Conservation (phyloP, 2,329 filamentous ascomycete species). For the Ilyonectria robusta region DNA sequence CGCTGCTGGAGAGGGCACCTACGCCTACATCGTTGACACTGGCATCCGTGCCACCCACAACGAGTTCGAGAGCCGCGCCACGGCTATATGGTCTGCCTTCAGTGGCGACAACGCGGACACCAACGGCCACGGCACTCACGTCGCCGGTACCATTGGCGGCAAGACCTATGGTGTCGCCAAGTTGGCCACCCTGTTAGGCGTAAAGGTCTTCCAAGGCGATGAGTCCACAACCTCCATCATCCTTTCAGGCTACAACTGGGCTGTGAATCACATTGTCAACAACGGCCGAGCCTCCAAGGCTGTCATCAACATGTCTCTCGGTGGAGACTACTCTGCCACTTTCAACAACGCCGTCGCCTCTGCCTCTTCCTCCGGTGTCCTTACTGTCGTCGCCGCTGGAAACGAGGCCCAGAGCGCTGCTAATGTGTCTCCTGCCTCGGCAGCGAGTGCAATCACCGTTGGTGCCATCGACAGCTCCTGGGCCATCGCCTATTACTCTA, state of each 20-base stretch:
- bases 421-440: slow-evolving; percentile 51
- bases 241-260: slow-evolving; percentile 57
- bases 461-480: slow-evolving; percentile 56
- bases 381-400: slow-evolving; percentile 69
- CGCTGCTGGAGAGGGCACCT: slow-evolving; percentile 62
- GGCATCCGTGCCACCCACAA: slow-evolving; percentile 69
- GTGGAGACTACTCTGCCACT: slow-evolving; percentile 59
- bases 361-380: slow-evolving; percentile 62
- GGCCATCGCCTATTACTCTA: slow-evolving; percentile 62
- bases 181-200: slow-evolving; percentile 59
- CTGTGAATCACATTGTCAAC: slow-evolving; percentile 60
- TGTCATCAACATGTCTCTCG: slow-evolving; percentile 71
- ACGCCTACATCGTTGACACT: slow-evolving; percentile 74
- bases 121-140: slow-evolving; percentile 61
- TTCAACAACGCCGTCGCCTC: slow-evolving; percentile 65
- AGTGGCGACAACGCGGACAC: slow-evolving; percentile 47
- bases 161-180: slow-evolving; percentile 60
- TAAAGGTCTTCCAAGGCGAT: slow-evolving; percentile 60
- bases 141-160: slow-evolving; percentile 55
- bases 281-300: slow-evolving; percentile 57
- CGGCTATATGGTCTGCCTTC: slow-evolving; percentile 45
- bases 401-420: slow-evolving; percentile 57
- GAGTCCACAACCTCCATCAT: slow-evolving; percentile 49
- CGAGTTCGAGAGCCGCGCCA: slow-evolving; percentile 69
- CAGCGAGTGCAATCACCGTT: slow-evolving; percentile 51